phyloP scores from a whole-genome alignment of 2,329 filamentous ascomycete species.

The Ceratocystis variospora region DNA sequence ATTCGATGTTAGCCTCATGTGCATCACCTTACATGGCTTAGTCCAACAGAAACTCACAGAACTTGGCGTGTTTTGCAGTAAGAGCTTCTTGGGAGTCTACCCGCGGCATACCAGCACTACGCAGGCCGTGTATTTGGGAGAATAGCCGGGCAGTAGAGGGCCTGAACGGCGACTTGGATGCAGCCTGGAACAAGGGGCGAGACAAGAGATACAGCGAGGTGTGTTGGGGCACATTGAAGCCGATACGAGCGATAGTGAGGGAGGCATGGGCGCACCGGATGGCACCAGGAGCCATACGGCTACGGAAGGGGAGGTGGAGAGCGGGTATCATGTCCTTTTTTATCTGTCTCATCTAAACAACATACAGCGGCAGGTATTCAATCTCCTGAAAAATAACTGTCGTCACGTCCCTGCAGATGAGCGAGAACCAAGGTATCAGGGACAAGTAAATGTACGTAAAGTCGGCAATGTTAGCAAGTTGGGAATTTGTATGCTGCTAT shows the following conservation, averaged over 20 bases:
- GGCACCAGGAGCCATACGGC: background rate
- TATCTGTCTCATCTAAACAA: background rate
- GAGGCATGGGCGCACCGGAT: background rate
- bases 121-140: background rate
- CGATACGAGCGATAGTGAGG: background rate
- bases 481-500: background rate
- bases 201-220: background rate
- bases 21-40: background rate
- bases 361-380: background rate
- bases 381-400: background rate
- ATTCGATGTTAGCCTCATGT: background rate
- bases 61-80: conserved; percentile 2
- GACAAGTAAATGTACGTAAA: no score
- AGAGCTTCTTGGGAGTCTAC: background rate
- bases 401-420: no score
- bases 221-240: background rate
- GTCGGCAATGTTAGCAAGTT: background rate
- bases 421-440: no score
- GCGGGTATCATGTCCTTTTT: background rate
- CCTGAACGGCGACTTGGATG: background rate
- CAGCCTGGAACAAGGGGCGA: background rate
- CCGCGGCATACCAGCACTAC: background rate
- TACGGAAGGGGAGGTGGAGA: background rate
- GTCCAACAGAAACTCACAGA: background rate
- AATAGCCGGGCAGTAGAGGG: background rate